phyloP scores from a whole-genome alignment of 305 asterid species.

The Fraxinus albicans region DNA sequence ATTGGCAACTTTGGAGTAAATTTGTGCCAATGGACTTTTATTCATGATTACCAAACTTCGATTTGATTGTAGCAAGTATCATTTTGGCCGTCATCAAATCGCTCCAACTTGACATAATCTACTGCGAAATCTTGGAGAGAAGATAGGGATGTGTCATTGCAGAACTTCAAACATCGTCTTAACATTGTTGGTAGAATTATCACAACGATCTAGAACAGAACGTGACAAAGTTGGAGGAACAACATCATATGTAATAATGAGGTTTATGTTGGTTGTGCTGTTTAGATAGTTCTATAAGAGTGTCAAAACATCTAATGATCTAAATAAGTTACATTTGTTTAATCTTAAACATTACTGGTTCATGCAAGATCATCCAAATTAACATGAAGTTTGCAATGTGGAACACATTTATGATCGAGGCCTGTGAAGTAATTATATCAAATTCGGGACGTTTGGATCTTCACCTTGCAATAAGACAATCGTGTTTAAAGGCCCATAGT shows the following conservation, averaged over 20 bases:
- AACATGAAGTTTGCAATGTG: not conserved
- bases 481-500: not conserved
- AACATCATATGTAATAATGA: not conserved
- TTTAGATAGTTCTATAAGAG: not conserved
- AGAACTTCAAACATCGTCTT: too few relatives aligned
- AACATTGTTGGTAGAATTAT: too few relatives aligned
- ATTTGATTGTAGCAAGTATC: too few relatives aligned
- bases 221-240: too few relatives aligned
- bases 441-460: not conserved
- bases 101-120: too few relatives aligned
- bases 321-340: not conserved
- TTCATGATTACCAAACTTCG: not conserved
- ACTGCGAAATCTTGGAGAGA: too few relatives aligned
- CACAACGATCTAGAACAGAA: too few relatives aligned
- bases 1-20: not conserved
- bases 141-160: too few relatives aligned
- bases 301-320: not conserved
- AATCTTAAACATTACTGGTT: not conserved
- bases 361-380: not conserved
- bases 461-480: not conserved
- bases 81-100: too few relatives aligned
- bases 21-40: not conserved
- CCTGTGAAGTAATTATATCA: conserved; percentile 1
- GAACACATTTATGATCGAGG: not conserved
- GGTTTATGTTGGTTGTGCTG: not conserved